Base-by-base conservation (phyloP, 106 monocot genomes). In the Apostasia shenzhenica region DNA sequence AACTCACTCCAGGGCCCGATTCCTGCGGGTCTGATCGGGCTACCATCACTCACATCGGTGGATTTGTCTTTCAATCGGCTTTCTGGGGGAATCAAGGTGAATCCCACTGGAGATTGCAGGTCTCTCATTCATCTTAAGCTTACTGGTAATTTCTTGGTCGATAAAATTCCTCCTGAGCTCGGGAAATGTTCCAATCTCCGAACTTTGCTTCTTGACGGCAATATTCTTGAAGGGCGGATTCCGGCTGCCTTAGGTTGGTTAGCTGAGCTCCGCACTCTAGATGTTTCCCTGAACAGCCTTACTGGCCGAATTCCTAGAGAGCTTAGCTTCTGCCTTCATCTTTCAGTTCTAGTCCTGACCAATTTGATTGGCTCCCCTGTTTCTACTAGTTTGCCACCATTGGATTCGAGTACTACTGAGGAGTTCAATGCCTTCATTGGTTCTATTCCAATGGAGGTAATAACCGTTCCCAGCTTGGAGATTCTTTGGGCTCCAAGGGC, bases 381-480 rank as follows among this genome's bases (percentile, higher is more conserved):
- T 14, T 7, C 61, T 3, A 9, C 8, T 73, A 9, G 37, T 6
- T 67, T 55, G 3, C 48, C 66, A 7, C 9, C 10, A 4, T 38
- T 11, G 14, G 63, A 37, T 14, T 51, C 13, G 45, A 48, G 45
- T n/a, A 43, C 38, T 52, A 45, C n/a, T 14, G 75, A 72, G 13
- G 89, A 85, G 45, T 89, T 89, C 57, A 89, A 89, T 51, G 89
- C 85, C 4, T 85, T 89, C 54, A 26, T 62, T 7, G 85, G 85
- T 2, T 41, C 60, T 3, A 67, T 82, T 45, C 85, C 89, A 5
- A 14, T 61, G 9, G 75, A 79, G 54, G 51, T 85, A 10, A 14
- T 85, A 2, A 42, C 55, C 5, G 67, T 89, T 55, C 77, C 77
- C 1, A 73, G 51, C 12, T 70, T 85, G 37, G 76, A 79, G 74